Evolutionary conservation across 2,329 filamentous ascomycete genomes (phyloP).

Genomic region (Cercospora brassicicola): DNA sequence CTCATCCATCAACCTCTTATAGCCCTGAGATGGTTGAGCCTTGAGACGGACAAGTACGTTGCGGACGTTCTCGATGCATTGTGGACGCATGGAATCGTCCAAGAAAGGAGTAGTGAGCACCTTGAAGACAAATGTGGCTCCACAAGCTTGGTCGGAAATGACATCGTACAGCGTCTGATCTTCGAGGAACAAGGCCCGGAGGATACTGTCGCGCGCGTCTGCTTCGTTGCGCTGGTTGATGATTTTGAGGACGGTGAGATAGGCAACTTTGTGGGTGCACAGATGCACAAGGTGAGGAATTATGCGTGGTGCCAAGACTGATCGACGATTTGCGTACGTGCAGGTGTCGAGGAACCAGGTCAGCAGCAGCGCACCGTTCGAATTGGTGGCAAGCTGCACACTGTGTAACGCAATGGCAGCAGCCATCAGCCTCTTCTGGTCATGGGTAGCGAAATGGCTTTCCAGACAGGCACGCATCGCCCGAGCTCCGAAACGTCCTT

Average conservation of each 20-base stretch:
- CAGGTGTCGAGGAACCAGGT: constrained; percentile 99
- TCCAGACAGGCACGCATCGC: constrained; percentile 97
- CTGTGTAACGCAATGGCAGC: constrained; percentile 95
- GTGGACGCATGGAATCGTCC: constrained; percentile 81
- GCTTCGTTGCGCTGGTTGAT: constrained; percentile 96
- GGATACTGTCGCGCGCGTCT: constrained; percentile 84
- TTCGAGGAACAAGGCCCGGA: constrained; percentile 91
- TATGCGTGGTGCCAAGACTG: constrained; percentile 85
- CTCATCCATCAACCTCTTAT: constrained; percentile 98
- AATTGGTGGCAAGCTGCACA: constrained; percentile 92
- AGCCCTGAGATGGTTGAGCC: constrained; percentile 89
- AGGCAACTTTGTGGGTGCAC: constrained; percentile 98
- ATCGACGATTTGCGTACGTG: constrained; percentile 87
- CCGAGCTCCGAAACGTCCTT: constrained; percentile 89
- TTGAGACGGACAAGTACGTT: constrained; percentile 86
- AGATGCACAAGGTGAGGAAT: constrained; percentile 91
- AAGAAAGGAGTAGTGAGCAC: constrained; percentile 96
- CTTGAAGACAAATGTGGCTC: constrained; percentile 96
- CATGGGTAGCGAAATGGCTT: constrained; percentile 90
- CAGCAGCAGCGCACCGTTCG: constrained; percentile 87
- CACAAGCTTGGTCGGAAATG: constrained; percentile 84
- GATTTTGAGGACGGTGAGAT: constrained; percentile 93
- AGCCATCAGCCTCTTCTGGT: constrained; percentile 92
- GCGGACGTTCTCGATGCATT: constrained; percentile 90
- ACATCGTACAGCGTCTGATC: constrained; percentile 88